phyloP scores from a whole-genome alignment of 495 filamentous ascomycete genomes.

The Aspergillus kassunensis region DNA sequence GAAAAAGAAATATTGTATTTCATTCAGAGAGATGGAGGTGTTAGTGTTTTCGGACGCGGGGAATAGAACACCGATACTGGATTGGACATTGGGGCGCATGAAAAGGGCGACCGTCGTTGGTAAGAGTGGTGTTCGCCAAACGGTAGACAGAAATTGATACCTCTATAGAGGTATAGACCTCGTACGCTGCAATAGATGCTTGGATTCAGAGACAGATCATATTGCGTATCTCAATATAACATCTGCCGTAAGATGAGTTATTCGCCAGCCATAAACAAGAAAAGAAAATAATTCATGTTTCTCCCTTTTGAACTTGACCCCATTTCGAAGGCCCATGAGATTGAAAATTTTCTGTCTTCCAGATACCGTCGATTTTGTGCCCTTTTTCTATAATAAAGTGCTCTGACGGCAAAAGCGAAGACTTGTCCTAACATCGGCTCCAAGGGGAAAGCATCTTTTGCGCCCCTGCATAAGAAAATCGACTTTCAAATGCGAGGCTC shows the following conservation, averaged over 20 bases:
- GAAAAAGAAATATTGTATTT: constrained; percentile 79
- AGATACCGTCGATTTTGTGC: constrained; percentile 23
- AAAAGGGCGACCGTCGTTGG: neutral
- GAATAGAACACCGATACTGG: constrained; percentile 27
- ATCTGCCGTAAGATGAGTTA: constrained; percentile 44
- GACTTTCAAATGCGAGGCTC: constrained; percentile 42
- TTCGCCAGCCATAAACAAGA: constrained; percentile 44
- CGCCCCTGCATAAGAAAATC: constrained; percentile 35
- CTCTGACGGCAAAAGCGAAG: constrained; percentile 30
- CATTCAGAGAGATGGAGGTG: constrained; percentile 70
- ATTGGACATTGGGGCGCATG: constrained; percentile 8
- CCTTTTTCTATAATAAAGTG: constrained; percentile 23
- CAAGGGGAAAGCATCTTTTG: constrained; percentile 38
- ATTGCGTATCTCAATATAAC: constrained; percentile 40
- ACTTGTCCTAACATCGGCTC: constrained; percentile 40
- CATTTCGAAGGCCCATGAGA: constrained; percentile 20
- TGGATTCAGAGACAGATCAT: constrained; percentile 29
- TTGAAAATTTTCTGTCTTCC: constrained; percentile 22
- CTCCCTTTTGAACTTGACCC: constrained; percentile 30
- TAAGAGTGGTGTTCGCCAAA: neutral
- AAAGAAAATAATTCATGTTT: constrained; percentile 44
- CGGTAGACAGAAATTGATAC: neutral
- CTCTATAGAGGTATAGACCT: neutral
- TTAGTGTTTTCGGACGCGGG: constrained; percentile 76
- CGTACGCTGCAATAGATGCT: constrained; percentile 3